Percentiles rank a stretch among this genome's conserved stretches.
Conservation (phyloP, 257 asterid species). For the Avicennia marina region DNA sequence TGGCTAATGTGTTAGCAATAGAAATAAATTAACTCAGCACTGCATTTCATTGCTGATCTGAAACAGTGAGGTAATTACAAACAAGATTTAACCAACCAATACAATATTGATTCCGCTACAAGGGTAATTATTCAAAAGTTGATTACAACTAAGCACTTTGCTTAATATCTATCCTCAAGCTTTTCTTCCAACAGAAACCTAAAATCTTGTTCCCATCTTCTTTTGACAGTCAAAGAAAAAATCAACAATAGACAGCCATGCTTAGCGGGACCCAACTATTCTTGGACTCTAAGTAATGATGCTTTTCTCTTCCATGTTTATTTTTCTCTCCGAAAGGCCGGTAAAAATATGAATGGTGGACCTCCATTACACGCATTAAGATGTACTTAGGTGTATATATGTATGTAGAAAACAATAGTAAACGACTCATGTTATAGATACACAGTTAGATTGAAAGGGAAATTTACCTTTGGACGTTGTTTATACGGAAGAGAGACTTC, state of each 20-base stretch:
- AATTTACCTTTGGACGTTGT: too few relatives aligned
- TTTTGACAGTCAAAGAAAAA: conserved; percentile 14
- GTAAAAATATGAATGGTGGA: too few relatives aligned
- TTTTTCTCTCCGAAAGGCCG: too few relatives aligned
- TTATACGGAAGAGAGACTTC: too few relatives aligned
- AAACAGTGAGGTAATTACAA: conserved; percentile 28
- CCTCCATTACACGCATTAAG: too few relatives aligned
- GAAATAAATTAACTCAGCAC: too few relatives aligned
- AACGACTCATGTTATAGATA: too few relatives aligned
- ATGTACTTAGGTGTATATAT: too few relatives aligned
- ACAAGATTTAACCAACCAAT: conserved; percentile 22
- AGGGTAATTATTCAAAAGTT: conserved; percentile 23
- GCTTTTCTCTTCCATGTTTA: too few relatives aligned
- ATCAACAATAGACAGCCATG: conserved; percentile 25
- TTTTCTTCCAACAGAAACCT: conserved; percentile 21
- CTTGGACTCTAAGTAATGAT: conserved; percentile 44
- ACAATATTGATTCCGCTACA: conserved; percentile 12
- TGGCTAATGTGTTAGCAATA: too few relatives aligned
- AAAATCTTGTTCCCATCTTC: conserved; percentile 2
- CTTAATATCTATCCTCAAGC: conserved; percentile 29
- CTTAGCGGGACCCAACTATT: conserved; percentile 46
- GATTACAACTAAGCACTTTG: conserved; percentile 42
- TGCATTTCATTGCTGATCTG: conserved; percentile 26
- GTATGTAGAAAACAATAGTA: too few relatives aligned
- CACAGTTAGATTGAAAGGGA: too few relatives aligned